Evolutionary conservation across 371 early-diverging fungal species (phyloP).

Genomic region (Mortierella sp.): DNA sequence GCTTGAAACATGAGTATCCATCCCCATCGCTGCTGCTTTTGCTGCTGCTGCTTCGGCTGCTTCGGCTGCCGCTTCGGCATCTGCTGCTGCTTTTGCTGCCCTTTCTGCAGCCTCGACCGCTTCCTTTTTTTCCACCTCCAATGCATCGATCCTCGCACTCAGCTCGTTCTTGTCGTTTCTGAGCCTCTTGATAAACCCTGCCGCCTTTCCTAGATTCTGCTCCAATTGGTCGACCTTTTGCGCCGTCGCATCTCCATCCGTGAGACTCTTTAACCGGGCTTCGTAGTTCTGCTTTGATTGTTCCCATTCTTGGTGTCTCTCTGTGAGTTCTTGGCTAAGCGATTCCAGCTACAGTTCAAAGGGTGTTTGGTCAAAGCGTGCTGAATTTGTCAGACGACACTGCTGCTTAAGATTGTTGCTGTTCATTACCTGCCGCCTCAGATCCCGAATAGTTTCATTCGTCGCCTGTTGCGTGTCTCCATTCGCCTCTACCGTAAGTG

Average conservation of each 20-base stretch:
- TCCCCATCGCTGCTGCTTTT: slow-evolving; percentile 1
- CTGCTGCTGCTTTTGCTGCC: slow-evolving; percentile 10
- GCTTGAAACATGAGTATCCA: background rate
- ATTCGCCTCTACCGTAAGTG: slow-evolving; percentile 24
- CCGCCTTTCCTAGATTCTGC: slow-evolving; percentile 32
- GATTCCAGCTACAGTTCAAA: slow-evolving; percentile 24
- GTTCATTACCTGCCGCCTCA: slow-evolving; percentile 31
- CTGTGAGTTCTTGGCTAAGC: slow-evolving; percentile 24
- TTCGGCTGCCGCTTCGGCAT: too few species aligned
- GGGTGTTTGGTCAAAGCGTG: background rate
- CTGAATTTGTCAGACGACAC: too few species aligned
- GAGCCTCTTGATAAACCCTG: slow-evolving; percentile 26
- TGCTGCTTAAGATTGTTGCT: background rate
- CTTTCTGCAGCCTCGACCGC: slow-evolving; percentile 2
- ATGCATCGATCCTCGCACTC: slow-evolving; percentile 13
- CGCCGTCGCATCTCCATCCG: slow-evolving; percentile 41
- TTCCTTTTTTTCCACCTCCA: slow-evolving; percentile 22
- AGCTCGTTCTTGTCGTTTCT: slow-evolving; percentile 33
- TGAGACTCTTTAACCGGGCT: slow-evolving; percentile 31
- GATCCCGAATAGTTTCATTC: slow-evolving; percentile 24
- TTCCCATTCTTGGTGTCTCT: slow-evolving; percentile 45
- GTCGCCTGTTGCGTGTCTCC: slow-evolving; percentile 28
- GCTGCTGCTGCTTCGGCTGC: background rate
- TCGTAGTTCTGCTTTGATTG: slow-evolving; percentile 37
- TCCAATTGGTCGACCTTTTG: slow-evolving; percentile 45